These are phyloP conservation scores for Phytophthora capsici DNA, from an alignment of 352 stramenopile genomes.

Conservation along the genomic window DNA sequence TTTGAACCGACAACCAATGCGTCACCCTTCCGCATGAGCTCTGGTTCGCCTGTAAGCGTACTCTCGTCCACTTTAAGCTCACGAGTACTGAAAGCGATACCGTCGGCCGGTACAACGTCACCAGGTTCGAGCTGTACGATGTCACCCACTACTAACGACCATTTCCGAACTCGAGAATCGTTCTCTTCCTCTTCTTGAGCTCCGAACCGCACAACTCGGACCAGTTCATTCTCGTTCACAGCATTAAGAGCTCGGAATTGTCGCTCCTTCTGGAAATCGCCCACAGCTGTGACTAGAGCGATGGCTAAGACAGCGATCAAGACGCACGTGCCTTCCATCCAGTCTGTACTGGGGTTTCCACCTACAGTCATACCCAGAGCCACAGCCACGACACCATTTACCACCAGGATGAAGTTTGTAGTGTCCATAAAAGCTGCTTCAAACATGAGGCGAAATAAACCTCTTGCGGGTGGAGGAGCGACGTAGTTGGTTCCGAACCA, in stretches of 20 bases:
- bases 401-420: constrained; percentile 50
- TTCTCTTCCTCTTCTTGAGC: constrained; percentile 4
- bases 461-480: constrained; percentile 15
- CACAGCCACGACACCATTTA: constrained; percentile 46
- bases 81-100: constrained; percentile 75
- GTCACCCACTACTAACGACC: constrained; percentile 87
- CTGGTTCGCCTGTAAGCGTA: constrained; percentile 87
- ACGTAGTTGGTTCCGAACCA: constrained; percentile 51
- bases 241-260: constrained; percentile 87
- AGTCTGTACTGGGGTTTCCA: constrained; percentile 42
- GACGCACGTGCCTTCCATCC: constrained; percentile 76
- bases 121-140: constrained; percentile 75
- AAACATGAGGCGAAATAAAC: constrained; percentile 51
- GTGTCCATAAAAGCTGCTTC: constrained; percentile 60
- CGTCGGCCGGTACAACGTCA: constrained; percentile 89
- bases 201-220: constrained; percentile 65
- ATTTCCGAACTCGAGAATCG: constrained; percentile 57
- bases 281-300: constrained; percentile 83
- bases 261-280: constrained; percentile 91
- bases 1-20: constrained; percentile 53
- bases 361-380: constrained; percentile 37
- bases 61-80: constrained; percentile 89
- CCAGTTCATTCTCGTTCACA: constrained; percentile 69
- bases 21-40: constrained; percentile 74
- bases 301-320: constrained; percentile 91